These are phyloP conservation scores for Fraxinus sp. DNA, from an alignment of 305 asterid genomes.

Conservation along the genomic window DNA sequence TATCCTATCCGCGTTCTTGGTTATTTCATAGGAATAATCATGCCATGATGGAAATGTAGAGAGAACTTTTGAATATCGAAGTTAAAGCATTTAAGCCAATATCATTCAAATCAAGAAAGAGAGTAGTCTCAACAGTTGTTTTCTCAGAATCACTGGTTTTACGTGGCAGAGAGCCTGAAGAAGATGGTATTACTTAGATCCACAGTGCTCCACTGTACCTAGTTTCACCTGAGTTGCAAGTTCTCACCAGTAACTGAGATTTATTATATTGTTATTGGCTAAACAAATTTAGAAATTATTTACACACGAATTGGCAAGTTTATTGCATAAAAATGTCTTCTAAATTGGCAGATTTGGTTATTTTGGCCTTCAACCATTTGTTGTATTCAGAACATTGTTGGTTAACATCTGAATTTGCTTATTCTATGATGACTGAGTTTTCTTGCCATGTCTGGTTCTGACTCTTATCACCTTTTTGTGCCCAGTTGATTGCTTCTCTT, in stretches of 20 bases:
- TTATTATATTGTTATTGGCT: background rate
- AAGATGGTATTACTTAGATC: background rate
- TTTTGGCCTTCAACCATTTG: background rate
- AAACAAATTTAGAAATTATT: constrained; percentile 1
- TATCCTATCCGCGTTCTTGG: background rate
- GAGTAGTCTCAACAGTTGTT: background rate
- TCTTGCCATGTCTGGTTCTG: constrained; percentile 15
- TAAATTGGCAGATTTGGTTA: background rate
- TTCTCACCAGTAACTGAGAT: background rate
- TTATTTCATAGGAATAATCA: constrained; percentile 8
- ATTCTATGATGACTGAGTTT: background rate
- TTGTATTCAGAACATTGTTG: background rate
- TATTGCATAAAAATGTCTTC: background rate
- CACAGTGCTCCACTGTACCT: background rate
- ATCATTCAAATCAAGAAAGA: background rate
- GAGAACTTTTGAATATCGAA: constrained; percentile 1
- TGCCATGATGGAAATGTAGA: background rate
- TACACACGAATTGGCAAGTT: background rate
- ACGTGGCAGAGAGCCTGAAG: background rate
- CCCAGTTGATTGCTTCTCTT: constrained; percentile 10
- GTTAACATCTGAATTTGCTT: background rate
- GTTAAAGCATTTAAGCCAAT: background rate
- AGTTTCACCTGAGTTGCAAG: background rate
- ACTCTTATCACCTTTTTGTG: constrained; percentile 19
- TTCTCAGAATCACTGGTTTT: background rate